Base-by-base conservation (phyloP, 208 protist genomes). In the Porcisia hertigi region DNA sequence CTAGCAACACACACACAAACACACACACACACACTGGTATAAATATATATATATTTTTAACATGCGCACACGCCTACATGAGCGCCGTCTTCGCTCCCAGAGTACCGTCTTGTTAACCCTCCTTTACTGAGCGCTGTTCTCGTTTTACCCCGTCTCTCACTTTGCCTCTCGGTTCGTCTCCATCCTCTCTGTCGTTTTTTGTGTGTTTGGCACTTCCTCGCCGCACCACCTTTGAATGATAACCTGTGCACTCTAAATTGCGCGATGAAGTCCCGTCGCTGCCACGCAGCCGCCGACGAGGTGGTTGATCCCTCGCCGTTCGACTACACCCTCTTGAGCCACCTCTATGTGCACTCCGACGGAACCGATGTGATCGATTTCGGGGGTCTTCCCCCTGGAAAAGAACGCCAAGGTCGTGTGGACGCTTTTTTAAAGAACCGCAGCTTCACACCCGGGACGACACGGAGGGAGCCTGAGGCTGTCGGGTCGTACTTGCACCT, bases 311-410 rank as follows among this genome's bases (percentile, higher is more conserved):
- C 86, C 25, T 80, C 74, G 1, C 81, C 88, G 2, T 95, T 95
- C 58, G 83, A 94, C 64, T 94, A 94, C 70, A 88, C 86, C 1
- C 81, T 97, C 12, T 80, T 94, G 20, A 91, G 90, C 57, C 83
- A 85, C 67, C 77, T 91, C 25, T 91, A 93, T 80, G 79, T 97
- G 52, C 88, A 94, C 64, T 84, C 83, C 11, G 83, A 95, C 39
- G 89, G 88, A 53, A 88, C 85, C 23, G 90, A 97, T 39, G 81
- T 97, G 18, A 83, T 97, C 55, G 89, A 97, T 77, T 93, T 94
- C 80, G 86, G 83, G 45, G 93, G 93, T 18, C 81, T 84, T 49
- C 70, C 60, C 0, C 55, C 75, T 12, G 74, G 81, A 11, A 84
- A 85, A 23, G 82, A 84, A n/a, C 69, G 49, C 53, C 72, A 54